phyloP scores from a whole-genome alignment of 176 grass and related monocot genomes.

The bread wheat (Triticum aestivum) region DNA sequence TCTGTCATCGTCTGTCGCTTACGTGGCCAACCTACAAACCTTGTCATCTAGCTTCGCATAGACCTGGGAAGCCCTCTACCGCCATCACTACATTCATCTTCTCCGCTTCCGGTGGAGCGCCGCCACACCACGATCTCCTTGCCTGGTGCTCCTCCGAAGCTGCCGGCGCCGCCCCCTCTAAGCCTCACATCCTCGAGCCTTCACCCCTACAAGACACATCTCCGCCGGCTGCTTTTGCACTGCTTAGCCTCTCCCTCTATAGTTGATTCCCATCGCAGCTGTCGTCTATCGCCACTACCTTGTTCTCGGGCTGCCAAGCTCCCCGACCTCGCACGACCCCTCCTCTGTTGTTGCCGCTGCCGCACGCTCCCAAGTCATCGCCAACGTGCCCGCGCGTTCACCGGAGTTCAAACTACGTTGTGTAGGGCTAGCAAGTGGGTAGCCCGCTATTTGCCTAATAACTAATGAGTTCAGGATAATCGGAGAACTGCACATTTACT shows the following conservation, averaged over 20 bases:
- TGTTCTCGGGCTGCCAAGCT: no score
- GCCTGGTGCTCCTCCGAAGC: neutral
- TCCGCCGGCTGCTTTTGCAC: neutral
- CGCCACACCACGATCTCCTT: neutral
- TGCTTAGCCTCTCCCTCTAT: neutral
- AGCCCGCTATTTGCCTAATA: neutral
- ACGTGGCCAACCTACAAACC: neutral
- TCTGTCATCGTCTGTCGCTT: neutral
- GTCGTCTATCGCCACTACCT: no score
- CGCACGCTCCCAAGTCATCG: no score
- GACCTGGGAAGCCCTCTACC: neutral
- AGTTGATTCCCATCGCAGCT: neutral
- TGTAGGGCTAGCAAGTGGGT: neutral
- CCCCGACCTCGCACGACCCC: no score
- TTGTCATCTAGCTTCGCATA: neutral
- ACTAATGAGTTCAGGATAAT: neutral
- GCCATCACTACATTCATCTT: neutral
- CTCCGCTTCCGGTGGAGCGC: neutral
- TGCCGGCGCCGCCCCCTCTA: neutral
- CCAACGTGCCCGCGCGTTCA: no score
- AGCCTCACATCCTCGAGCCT: neutral
- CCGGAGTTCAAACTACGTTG: no score
- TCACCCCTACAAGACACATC: neutral
- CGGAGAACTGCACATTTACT: neutral
- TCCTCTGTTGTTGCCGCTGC: no score